Evolutionary conservation across 2,329 filamentous ascomycete genomes (phyloP).

Genomic region (Colletotrichum lindemuthianum): DNA sequence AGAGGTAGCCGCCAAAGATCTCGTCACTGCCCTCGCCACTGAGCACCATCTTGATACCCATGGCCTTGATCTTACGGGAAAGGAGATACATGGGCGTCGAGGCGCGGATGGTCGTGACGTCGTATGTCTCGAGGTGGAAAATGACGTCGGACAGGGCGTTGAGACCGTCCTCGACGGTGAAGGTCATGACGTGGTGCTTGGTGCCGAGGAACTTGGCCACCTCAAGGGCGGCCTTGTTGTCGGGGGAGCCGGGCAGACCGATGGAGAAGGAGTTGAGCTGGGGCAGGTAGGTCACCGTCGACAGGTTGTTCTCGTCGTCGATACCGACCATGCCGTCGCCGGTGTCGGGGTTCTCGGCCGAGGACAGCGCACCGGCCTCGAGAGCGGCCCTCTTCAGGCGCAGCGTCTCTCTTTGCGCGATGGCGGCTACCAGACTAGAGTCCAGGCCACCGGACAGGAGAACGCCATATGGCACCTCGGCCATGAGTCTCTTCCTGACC

Average conservation of each 20-base stretch:
- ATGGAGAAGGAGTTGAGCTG: conserved; percentile 99
- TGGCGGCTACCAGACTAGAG: conserved; percentile 93
- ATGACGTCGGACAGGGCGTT: conserved; percentile 98
- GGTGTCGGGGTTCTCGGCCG: conserved; percentile 64
- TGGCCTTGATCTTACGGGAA: conserved; percentile 98
- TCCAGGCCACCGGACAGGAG: conserved; percentile 94
- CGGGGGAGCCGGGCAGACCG: conserved; percentile 90
- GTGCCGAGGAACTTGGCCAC: conserved; percentile 97
- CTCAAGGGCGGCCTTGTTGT: conserved; percentile 90
- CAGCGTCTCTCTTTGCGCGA: conserved; percentile 92
- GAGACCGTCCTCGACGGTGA: conserved; percentile 96
- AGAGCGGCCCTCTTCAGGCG: conserved; percentile 75
- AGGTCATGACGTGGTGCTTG: conserved; percentile 97
- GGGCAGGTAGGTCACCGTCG: conserved; percentile 89
- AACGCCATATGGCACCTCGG: conserved; percentile 97
- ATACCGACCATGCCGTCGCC: conserved; percentile 88
- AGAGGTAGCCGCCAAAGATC: conserved; percentile 98
- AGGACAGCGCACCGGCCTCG: conserved; percentile 56
- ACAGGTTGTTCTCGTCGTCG: conserved; percentile 89
- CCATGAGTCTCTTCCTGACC: conserved; percentile 97
- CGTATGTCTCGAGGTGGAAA: conserved; percentile 96
- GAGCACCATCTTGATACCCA: conserved; percentile 99
- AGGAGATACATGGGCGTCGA: conserved; percentile 99
- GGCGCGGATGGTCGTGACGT: conserved; percentile 97
- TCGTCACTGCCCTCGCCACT: conserved; percentile 97